These are phyloP conservation scores for Penicillium freii DNA, from an alignment of 2,329 filamentous ascomycete genomes.

Conservation along the genomic window DNA sequence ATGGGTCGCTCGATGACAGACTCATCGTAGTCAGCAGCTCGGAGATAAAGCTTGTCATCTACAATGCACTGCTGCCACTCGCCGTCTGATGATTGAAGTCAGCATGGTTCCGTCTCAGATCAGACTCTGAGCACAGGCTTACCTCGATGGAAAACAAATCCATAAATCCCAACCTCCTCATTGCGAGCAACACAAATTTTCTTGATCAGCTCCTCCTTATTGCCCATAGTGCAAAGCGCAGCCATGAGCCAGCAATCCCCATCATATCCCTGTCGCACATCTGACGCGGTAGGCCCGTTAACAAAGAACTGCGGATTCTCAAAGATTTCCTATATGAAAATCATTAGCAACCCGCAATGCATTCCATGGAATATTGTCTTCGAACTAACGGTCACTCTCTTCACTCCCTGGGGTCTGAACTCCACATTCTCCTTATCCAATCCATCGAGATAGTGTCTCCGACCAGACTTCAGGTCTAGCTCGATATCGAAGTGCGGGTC, in stretches of 20 bases:
- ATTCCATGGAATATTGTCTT: background rate
- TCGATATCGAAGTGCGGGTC: constrained; percentile 88
- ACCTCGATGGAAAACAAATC: constrained; percentile 77
- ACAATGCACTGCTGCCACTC: constrained; percentile 92
- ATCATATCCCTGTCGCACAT: constrained; percentile 73
- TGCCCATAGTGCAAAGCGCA: constrained; percentile 72
- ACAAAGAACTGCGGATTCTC: constrained; percentile 74
- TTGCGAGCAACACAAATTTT: constrained; percentile 70
- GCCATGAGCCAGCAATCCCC: constrained; percentile 89
- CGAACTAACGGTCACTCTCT: constrained; percentile 58
- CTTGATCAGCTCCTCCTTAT: constrained; percentile 69
- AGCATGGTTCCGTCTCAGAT: background rate
- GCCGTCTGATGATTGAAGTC: constrained; percentile 55
- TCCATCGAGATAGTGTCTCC: constrained; percentile 53
- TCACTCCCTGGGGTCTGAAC: constrained; percentile 67
- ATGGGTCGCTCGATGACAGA: constrained; percentile 71
- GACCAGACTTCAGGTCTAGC: constrained; percentile 64
- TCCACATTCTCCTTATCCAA: constrained; percentile 38
- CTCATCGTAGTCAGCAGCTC: constrained; percentile 78
- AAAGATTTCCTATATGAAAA: constrained; percentile 67
- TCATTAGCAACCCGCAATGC: constrained; percentile 5
- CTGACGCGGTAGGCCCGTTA: constrained; percentile 71
- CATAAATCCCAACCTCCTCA: constrained; percentile 74
- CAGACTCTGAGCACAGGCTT: constrained; percentile 14
- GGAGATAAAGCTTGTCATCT: constrained; percentile 85